Evolutionary conservation across 2,329 filamentous ascomycete species (phyloP), one percentile per base, ranked within the genome.

Genomic region (Diaporthe sp.): DNA sequence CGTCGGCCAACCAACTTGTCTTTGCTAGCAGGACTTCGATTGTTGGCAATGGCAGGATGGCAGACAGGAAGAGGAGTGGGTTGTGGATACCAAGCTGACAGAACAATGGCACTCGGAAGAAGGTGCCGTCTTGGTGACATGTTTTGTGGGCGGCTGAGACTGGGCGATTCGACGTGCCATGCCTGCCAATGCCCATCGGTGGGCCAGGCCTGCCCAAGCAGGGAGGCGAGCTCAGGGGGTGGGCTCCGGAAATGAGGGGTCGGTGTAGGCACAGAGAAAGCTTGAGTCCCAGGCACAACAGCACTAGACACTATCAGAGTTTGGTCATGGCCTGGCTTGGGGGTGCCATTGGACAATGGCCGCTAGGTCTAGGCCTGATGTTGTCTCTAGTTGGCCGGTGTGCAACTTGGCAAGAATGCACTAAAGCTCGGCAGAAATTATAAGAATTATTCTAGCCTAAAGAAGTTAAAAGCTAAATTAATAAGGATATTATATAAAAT

Each of bases 41-140:
- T 28, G n/a, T 44, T 28, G 34, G 57, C 10, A 7, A 39, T 42
- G 37, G 13, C 58, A n/a, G 15, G 15, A 60, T 42, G 37, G 13
- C 58, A n/a, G n/a, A 20, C 42, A 2, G 6, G 4, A 1, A 37
- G 22, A 42, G 3, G 13, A 49, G 13, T 28, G 22, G 42, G 28
- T 42, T 34, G 61, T 65, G 61, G 28, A n/a, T 9, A 34, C 17
- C 61, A 49, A 47, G 37, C 58, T 42, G 37, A 28, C 58, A 39
- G 58, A 7, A 12, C 13, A 17, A 44, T 25, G 25, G 60, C 10
- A 22, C 47, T 28, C 65, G 65, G 65, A 70, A 55, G 47, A 25
- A 55, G 44, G n/a, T 55, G 65, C 65, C 65, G 65, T 34, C 65
- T 70, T 70, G 65, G 65, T 55, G 49, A 70, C 49, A 55, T 70